Evolutionary conservation across 495 filamentous ascomycete species (phyloP).

Genomic region (Penicillium paradoxum): DNA sequence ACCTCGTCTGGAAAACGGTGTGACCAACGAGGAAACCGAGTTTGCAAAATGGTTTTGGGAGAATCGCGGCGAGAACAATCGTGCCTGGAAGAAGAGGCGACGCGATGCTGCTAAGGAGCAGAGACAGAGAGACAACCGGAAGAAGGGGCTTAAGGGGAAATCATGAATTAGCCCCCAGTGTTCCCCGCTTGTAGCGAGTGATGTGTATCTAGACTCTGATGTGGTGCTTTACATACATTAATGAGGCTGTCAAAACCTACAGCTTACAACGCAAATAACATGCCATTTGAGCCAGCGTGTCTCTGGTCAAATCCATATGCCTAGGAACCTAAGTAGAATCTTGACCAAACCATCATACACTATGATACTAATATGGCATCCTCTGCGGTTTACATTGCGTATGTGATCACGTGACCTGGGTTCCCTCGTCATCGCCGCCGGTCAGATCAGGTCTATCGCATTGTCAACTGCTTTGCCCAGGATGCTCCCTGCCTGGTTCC

Average conservation of each 20-base stretch:
- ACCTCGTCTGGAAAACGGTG: slow-evolving; percentile 5
- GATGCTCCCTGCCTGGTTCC: slow-evolving; percentile 6
- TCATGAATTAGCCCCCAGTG: slow-evolving; percentile 19
- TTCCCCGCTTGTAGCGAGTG: not conserved
- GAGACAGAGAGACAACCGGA: slow-evolving; percentile 77
- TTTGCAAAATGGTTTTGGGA: slow-evolving; percentile 94
- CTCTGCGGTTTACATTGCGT: too few relatives aligned
- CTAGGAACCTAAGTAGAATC: too few relatives aligned
- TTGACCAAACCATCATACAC: too few relatives aligned
- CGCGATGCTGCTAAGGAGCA: slow-evolving; percentile 80
- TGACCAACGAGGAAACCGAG: slow-evolving; percentile 50
- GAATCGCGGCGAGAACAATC: slow-evolving; percentile 79
- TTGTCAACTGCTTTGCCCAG: slow-evolving; percentile 4
- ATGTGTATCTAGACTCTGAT: not conserved
- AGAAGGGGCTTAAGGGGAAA: slow-evolving; percentile 47
- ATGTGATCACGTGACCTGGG: slow-evolving; percentile 8
- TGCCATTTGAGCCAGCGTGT: not conserved
- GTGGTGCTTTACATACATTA: not conserved
- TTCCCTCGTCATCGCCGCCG: slow-evolving; percentile 12
- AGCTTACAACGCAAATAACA: not conserved
- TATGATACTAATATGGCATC: too few relatives aligned
- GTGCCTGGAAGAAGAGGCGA: slow-evolving; percentile 83
- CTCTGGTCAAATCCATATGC: not conserved
- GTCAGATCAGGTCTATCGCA: not conserved
- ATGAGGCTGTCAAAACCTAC: not conserved